Evolutionary conservation across 257 asterid species (phyloP), one percentile per base, ranked within the genome.

Genomic region (Nicotiana obtusifolia): DNA sequence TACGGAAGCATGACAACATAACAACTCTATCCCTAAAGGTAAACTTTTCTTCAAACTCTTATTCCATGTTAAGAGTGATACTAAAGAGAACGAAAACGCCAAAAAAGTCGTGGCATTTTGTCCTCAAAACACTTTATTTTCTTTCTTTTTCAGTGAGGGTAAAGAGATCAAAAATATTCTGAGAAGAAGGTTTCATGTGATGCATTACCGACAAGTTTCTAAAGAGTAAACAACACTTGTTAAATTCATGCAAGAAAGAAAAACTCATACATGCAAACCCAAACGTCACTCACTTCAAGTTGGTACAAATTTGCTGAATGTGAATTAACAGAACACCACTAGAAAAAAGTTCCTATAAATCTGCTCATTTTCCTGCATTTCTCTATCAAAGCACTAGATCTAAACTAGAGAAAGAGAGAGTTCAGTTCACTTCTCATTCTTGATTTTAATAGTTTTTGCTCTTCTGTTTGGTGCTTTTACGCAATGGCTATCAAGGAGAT

Each of bases 101-200:
- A 41, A 11, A 41, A 20, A 67, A 17, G 52, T 69, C 49, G 17
- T 41, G 77, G 17, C 10, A 69, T 41, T 69, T 69, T n/a, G 56
- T 41, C 19, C 33, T 68, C 11, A 69, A 17, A 56, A 35, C 31
- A n/a, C 56, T 68, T 68, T 5, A 52, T n/a, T 68, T 11, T n/a
- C 19, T 35, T 4, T 37, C 77, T n/a, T 64, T 64, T 64, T 20
- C 3, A 10, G 19, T 28, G 13, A 69, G 20, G 11, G 3, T 4
- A 61, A 20, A 62, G 33, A 24, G 19, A 1, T 22, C 11, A 22
- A 57, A 22, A 60, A 5, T 41, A 5, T 37, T 41, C n/a, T 69
- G n/a, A 69, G 57, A 69, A 20, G 57, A 41, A 67, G n/a, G 22
- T 69, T 69, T 69, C 77, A 69, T 69, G 57, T 41, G 77, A 69